Evolutionary conservation across 163 green algal genomes (phyloP).

Genomic region (Prototheca cutis): DNA sequence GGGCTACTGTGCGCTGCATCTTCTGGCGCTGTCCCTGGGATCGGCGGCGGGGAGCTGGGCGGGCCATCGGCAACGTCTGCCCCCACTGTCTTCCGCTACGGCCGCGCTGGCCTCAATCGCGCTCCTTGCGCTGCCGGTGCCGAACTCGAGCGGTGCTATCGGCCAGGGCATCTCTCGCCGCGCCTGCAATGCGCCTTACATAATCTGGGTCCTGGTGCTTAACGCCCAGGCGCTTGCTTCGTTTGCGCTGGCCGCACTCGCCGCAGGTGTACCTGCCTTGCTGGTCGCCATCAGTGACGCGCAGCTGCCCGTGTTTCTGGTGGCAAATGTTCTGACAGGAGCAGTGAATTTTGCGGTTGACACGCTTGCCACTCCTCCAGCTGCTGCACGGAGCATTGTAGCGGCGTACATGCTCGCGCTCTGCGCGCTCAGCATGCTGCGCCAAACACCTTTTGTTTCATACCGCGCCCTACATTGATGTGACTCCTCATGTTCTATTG

Average conservation of each 20-base stretch:
- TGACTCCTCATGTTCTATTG: too few relatives aligned
- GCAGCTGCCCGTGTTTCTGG: slow-evolving; percentile 43
- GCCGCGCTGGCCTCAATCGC: too few relatives aligned
- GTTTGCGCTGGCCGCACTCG: slow-evolving; percentile 12
- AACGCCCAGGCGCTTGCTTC: slow-evolving; percentile 33
- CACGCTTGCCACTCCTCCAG: too few relatives aligned
- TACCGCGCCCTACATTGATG: too few relatives aligned
- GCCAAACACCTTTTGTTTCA: too few relatives aligned
- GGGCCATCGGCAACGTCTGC: too few relatives aligned
- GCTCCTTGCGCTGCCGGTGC: too few relatives aligned
- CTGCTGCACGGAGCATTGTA: slow-evolving; percentile 25
- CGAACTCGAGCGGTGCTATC: too few relatives aligned
- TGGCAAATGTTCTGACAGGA: slow-evolving; percentile 41
- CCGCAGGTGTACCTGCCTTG: slow-evolving; percentile 16
- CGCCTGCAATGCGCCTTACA: slow-evolving; percentile 65
- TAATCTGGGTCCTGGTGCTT: slow-evolving; percentile 57
- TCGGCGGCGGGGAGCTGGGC: slow-evolving; percentile 5
- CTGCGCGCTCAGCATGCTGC: too few relatives aligned
- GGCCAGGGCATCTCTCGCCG: slow-evolving; percentile 40
- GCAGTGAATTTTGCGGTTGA: slow-evolving; percentile 40
- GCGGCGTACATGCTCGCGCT: slow-evolving; percentile 36
- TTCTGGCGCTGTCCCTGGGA: slow-evolving; percentile 38
- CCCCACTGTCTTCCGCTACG: too few relatives aligned
- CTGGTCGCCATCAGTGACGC: slow-evolving; percentile 13
- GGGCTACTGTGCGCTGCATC: slow-evolving; percentile 63